Base-by-base conservation (phyloP, 2,329 filamentous ascomycete genomes). In the Pleurostoma richardsiae region DNA sequence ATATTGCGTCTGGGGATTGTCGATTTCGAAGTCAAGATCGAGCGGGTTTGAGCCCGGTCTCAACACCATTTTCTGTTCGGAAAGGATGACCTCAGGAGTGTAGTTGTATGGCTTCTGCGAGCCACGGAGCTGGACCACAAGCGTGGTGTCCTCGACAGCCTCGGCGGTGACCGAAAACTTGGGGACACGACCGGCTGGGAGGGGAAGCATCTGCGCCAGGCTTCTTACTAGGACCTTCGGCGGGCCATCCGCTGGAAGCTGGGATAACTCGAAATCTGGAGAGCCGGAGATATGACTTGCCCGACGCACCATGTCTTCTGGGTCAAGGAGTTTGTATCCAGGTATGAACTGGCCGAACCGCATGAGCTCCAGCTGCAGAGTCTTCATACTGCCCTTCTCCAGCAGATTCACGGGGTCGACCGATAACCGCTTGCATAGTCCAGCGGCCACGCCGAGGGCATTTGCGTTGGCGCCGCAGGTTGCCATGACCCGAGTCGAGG, bases 81-180 rank as follows among this genome's bases (percentile, higher is more conserved):
- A 52, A 3, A 58, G 41, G 10, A 58, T 48, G 6, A 54, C 49
- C 36, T 58, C 56, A 4, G 56, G 56, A 1, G 56, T 58, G 33
- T 56, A 58, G 46, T 58, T 58, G 49, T 58, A 54, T 2, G 56
- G 39, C 46, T 58, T 58, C 28, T 54, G 41, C 5, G 56, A 58
- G 10, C 56, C 56, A 6, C 56, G 54, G 7, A 58, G 50, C 43
- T 58, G 54, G 5, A 58, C 54, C 4, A 43, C 49, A 2, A 58
- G 43, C 7, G 47, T 45, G 3, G 54, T 56, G 7, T 52, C 43
- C 39, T 52, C 48, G 8, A 54, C 50, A 10, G 55, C 49, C 30
- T 52, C 45, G 11, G 46, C 54, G 2, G 52, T 54, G 10, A 56
- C 41, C 10, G 40, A 39, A 40, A 56, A 53, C 6, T 46, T 50